Evolutionary conservation across 179 eudicot genomes (phyloP).

Genomic region (Beta corolliflora): DNA sequence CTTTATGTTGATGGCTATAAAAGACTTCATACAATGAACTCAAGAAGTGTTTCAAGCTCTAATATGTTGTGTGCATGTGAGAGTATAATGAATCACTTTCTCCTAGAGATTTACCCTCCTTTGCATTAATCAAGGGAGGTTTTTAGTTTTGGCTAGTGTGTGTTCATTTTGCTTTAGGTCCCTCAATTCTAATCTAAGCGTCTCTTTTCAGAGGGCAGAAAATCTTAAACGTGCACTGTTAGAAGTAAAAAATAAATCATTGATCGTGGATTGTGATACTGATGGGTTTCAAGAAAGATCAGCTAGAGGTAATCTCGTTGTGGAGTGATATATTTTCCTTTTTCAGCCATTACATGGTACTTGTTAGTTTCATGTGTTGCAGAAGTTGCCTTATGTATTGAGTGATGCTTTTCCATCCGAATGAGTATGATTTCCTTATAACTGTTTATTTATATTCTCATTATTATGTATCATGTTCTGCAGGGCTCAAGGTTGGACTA

Average conservation of each 20-base stretch:
- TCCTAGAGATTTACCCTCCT: background rate
- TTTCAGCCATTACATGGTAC: constrained; percentile 9
- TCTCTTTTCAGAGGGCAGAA: constrained; percentile 48
- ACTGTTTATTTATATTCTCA: background rate
- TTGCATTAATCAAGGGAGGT: background rate
- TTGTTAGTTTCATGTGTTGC: background rate
- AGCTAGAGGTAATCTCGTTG: constrained; percentile 30
- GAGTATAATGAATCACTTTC: background rate
- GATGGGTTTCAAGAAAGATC: constrained; percentile 27
- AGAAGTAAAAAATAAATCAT: constrained; percentile 31
- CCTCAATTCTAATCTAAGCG: constrained; percentile 12
- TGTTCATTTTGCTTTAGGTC: constrained; percentile 15
- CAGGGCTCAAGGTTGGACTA: constrained; percentile 40
- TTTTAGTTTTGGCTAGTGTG: background rate
- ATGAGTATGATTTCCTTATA: background rate
- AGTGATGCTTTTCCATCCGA: background rate
- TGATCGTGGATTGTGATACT: constrained; percentile 24
- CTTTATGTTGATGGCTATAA: background rate
- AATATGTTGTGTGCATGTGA: background rate
- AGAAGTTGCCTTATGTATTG: constrained; percentile 1
- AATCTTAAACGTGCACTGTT: constrained; percentile 43
- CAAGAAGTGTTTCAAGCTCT: background rate
- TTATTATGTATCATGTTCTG: constrained; percentile 15
- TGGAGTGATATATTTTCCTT: background rate
- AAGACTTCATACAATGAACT: background rate